A percentile compares a stretch with the other conserved stretches of the same genome.
These are phyloP conservation scores for Penicillium sp. DNA, from an alignment of 2,329 filamentous ascomycete genomes.

Conservation along the genomic window DNA sequence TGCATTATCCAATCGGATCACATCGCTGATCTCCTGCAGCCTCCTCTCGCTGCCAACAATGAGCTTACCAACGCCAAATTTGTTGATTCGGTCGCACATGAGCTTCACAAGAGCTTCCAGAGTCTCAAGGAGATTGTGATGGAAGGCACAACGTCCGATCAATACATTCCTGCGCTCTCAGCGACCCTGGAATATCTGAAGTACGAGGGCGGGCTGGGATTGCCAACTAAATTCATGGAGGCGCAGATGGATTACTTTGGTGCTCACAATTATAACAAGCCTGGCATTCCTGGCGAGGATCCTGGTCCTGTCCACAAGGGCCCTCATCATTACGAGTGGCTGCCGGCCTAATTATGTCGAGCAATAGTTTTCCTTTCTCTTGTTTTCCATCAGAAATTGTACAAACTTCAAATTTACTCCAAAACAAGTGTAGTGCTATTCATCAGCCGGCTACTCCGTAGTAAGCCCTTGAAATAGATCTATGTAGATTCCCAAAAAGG, in stretches of 20 bases:
- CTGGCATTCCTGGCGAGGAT: conserved; percentile 53
- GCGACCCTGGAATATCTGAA: conserved; percentile 69
- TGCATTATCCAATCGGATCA: conserved; percentile 72
- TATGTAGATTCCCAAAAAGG: conserved; percentile 8
- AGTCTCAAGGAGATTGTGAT: conserved; percentile 59
- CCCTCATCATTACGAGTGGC: conserved; percentile 66
- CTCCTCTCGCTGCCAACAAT: conserved; percentile 27
- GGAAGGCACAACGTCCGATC: conserved; percentile 58
- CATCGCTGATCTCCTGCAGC: conserved; percentile 61
- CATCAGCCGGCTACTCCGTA: not conserved
- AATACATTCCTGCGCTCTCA: conserved; percentile 61
- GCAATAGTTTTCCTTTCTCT: not conserved
- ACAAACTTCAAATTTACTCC: not conserved
- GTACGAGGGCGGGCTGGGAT: conserved; percentile 58
- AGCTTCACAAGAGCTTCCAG: conserved; percentile 55
- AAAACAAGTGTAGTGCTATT: not conserved
- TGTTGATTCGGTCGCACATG: conserved; percentile 52
- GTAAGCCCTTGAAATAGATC: not conserved
- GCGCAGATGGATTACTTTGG: conserved; percentile 73
- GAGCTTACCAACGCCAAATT: conserved; percentile 40
- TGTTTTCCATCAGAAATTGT: not conserved
- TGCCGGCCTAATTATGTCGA: conserved; percentile 37
- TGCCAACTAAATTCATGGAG: conserved; percentile 71
- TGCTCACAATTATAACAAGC: conserved; percentile 63
- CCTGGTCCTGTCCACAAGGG: conserved; percentile 57